Base-by-base conservation (phyloP, 805 yeast species). In the Saccharomyces eubayanus region DNA sequence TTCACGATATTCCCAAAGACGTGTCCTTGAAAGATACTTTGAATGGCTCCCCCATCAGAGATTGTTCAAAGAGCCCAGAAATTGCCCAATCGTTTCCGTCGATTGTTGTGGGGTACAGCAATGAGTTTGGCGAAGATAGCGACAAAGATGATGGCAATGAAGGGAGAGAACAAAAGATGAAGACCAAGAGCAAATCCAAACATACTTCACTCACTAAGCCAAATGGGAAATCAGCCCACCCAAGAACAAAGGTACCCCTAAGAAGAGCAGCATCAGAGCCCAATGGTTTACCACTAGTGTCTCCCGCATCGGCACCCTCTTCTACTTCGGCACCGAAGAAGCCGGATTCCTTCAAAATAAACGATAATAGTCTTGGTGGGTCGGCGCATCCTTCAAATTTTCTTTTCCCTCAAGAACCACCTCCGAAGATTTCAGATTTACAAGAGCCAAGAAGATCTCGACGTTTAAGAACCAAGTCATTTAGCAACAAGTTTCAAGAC, bases 261-360 rank as follows among this genome's bases (percentile, higher is more conserved):
- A 73, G 94, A 56, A 75, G 95, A 56, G 95, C 86, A 1, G 91
- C 95, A 0, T 88, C 96, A 0, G 95, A 94, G 0, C 96, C 96
- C 6, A 74, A 85, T 52, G 86, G 78, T 10, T 63, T 80, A 36
- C 75, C 79, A 51, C 72, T 59, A 50, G 57, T 74, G n/a, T 70
- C 28, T 21, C n/a, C 48, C 10, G n/a, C 48, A 6, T 57, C 16
- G 1, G 21, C 43, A 21, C 51, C 59, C 2, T 53, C 60, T 9
- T 46, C 49, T n/a, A 48, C 56, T n/a, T 50, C 56, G 5, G 51
- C 62, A 11, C 40, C 52, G 12, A 36, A 46, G n/a, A 46, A 20
- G 11, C 21, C 30, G 9, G 31, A 10, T 3, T 21, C 48, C 20
- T n/a, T 10, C 16, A n/a, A 46, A n/a, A 28, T 46, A 28, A 46